phyloP scores from a whole-genome alignment of 2,329 filamentous ascomycete genomes.

The Thermochaetoides dissita region DNA sequence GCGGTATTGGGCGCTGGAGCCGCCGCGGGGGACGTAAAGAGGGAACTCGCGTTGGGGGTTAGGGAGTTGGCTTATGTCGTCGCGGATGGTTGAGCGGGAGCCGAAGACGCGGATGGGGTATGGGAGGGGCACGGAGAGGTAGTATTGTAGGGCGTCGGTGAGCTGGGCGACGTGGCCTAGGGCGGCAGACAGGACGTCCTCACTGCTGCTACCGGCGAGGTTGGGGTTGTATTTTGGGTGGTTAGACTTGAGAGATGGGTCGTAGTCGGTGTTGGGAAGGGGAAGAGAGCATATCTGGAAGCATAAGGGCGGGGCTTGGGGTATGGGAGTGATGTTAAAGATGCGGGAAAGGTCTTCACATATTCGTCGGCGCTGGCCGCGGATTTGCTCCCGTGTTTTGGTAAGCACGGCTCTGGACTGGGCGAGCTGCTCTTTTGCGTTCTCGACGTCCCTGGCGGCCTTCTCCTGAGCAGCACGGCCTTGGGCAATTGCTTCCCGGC shows the following conservation, averaged over 20 bases:
- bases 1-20: constrained; percentile 62
- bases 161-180: constrained; percentile 69
- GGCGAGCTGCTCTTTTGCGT: constrained; percentile 44
- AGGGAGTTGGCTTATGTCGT: constrained; percentile 51
- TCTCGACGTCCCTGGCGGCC: constrained; percentile 45
- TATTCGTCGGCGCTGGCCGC: constrained; percentile 75
- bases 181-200: constrained; percentile 65
- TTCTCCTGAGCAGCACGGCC: constrained; percentile 47
- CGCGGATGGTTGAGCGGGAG: constrained; percentile 61
- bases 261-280: constrained; percentile 69
- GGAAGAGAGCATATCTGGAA: constrained; percentile 72
- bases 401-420: constrained; percentile 41
- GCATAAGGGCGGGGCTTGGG: constrained; percentile 46
- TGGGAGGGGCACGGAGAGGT: constrained; percentile 63
- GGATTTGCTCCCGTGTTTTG: constrained; percentile 50
- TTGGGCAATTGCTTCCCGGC: constrained; percentile 52
- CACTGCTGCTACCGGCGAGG: constrained; percentile 26
- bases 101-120: constrained; percentile 64
- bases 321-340: constrained; percentile 61
- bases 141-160: constrained; percentile 63
- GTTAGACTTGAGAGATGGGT: constrained; percentile 18
- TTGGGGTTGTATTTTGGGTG: constrained; percentile 9
- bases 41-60: constrained; percentile 62
- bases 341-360: constrained; percentile 69
- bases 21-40: constrained; percentile 50